Evolutionary conservation across 345 rosid species (phyloP).

Genomic region (Eutrema yunnanense): DNA sequence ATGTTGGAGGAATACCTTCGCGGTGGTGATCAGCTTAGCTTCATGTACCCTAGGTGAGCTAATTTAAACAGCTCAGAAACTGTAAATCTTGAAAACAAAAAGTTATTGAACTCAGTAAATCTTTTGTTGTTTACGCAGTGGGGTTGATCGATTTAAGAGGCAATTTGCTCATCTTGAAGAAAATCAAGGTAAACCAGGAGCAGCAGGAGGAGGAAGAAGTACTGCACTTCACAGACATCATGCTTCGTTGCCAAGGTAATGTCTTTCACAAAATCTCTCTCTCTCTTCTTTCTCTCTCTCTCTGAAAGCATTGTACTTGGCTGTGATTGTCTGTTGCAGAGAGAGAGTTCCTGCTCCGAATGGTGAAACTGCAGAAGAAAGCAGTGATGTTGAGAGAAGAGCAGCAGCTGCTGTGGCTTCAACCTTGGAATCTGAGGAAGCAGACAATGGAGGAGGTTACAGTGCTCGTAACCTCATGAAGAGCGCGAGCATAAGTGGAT

Average conservation of each 20-base stretch:
- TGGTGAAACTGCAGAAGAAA: constrained; percentile 36
- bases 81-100: not conserved
- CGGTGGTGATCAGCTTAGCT: constrained; percentile 47
- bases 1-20: constrained; percentile 76
- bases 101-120: not conserved
- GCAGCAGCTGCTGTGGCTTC: constrained; percentile 44
- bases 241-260: constrained; percentile 90
- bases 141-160: constrained; percentile 94
- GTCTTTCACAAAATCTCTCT: not conserved
- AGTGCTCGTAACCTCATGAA: constrained; percentile 75
- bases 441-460: constrained; percentile 37
- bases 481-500: constrained; percentile 94
- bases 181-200: constrained; percentile 70
- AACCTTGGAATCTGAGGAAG: constrained; percentile 42
- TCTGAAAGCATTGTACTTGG: constrained; percentile 7
- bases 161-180: constrained; percentile 99
- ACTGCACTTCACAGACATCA: constrained; percentile 70
- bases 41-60: constrained; percentile 91
- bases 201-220: constrained; percentile 42
- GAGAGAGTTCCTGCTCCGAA: constrained; percentile 70
- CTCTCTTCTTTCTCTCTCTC: not conserved
- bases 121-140: constrained; percentile 42
- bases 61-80: constrained; percentile 3
- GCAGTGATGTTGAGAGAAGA: constrained; percentile 41
- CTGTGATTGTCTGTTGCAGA: constrained; percentile 34